These are phyloP conservation scores for Candida yuanshanica DNA, from an alignment of 805 yeast species.

Conservation along the genomic window DNA sequence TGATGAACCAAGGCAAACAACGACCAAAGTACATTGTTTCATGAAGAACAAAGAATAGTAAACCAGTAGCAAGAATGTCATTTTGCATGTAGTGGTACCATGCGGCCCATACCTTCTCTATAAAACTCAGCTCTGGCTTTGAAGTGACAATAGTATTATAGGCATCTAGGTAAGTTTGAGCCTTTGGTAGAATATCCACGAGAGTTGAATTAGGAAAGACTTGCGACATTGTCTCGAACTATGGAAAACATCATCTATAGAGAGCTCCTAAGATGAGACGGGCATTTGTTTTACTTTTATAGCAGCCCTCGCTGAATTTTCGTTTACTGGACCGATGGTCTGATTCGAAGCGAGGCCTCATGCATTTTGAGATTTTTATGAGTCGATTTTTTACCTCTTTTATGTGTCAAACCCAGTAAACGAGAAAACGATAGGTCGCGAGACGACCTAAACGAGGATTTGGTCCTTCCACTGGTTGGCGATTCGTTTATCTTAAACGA, in stretches of 20 bases:
- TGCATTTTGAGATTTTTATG: background rate
- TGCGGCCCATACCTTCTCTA: slow-evolving; percentile 80
- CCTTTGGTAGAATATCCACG: slow-evolving; percentile 1
- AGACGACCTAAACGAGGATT: too few species aligned
- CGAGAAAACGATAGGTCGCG: background rate
- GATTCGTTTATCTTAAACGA: too few species aligned
- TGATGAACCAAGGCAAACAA: slow-evolving; percentile 83
- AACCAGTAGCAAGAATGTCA: slow-evolving; percentile 87
- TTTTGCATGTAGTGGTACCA: slow-evolving; percentile 79
- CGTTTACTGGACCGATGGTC: background rate
- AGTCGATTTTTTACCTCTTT: slow-evolving; percentile 1
- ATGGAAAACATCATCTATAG: too few species aligned
- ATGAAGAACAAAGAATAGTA: slow-evolving; percentile 72
- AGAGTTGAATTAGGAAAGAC: slow-evolving; percentile 3
- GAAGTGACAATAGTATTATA: background rate
- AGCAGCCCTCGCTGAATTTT: too few species aligned
- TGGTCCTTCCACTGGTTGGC: too few species aligned
- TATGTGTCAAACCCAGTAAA: background rate
- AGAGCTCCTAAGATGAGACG: too few species aligned
- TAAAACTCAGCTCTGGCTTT: slow-evolving; percentile 9
- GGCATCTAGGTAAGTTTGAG: slow-evolving; percentile 1
- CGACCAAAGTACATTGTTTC: slow-evolving; percentile 88
- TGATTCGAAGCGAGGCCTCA: background rate
- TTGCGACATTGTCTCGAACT: slow-evolving; percentile 1
- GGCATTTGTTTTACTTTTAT: background rate